Evolutionary conservation across 2,329 filamentous ascomycete species (phyloP).

Genomic region (Colletotrichum sp.): DNA sequence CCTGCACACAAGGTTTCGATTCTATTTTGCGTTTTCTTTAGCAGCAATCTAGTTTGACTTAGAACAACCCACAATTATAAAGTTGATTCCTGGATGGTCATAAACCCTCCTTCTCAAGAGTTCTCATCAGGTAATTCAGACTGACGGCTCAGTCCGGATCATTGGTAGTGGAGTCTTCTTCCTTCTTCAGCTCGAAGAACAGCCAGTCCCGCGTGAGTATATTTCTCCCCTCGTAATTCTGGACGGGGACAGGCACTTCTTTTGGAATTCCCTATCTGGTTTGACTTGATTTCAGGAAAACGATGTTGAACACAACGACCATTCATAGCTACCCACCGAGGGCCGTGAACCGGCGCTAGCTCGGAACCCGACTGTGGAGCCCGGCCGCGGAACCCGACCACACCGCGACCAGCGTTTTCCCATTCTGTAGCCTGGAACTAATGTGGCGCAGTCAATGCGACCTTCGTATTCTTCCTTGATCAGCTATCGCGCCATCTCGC

Average conservation of each 20-base stretch:
- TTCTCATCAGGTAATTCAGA: accelerated
- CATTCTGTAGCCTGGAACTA: neutral
- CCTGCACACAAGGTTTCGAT: neutral
- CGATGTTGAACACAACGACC: neutral
- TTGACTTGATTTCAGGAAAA: neutral
- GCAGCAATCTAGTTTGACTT: neutral
- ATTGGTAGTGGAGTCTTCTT: neutral
- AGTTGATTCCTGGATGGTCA: neutral
- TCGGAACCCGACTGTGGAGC: neutral
- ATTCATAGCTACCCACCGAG: neutral
- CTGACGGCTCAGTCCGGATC: neutral
- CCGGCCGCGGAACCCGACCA: neutral
- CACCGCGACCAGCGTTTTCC: neutral
- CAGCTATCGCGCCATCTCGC: neutral
- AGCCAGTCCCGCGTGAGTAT: neutral
- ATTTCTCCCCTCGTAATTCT: neutral
- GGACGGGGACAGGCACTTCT: accelerated
- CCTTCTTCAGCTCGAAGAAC: neutral
- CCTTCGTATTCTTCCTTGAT: neutral
- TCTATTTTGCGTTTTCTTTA: neutral
- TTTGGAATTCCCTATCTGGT: accelerated
- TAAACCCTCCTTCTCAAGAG: accelerated
- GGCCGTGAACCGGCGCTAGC: neutral
- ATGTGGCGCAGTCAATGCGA: neutral
- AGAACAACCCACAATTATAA: neutral